These are phyloP conservation scores for Xylariaceae sp. DNA, from an alignment of 2,329 filamentous ascomycete species.

Conservation along the genomic window DNA sequence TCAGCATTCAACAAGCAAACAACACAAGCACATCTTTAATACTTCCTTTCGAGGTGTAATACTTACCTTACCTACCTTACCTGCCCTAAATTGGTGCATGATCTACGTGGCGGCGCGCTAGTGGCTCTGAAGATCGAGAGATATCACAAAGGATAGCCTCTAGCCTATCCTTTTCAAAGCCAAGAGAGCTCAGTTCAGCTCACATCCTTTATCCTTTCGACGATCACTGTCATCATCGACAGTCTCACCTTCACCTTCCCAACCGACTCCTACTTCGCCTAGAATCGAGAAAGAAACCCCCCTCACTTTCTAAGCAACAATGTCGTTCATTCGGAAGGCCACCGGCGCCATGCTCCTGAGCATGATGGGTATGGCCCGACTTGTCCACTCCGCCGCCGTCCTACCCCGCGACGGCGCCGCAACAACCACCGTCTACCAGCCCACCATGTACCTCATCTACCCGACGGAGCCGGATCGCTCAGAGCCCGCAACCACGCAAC, in stretches of 20 bases:
- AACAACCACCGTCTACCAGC: slow-evolving; percentile 14
- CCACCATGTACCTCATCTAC: slow-evolving; percentile 26
- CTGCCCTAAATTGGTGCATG: no score
- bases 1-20: no score
- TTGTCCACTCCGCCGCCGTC: neutral
- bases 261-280: neutral
- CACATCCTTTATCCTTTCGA: no score
- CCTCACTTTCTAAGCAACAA: neutral
- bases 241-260: neutral
- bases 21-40: no score
- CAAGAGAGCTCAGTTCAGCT: no score
- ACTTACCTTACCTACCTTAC: no score
- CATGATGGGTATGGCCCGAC: slow-evolving; percentile 1
- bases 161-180: no score
- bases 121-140: no score
- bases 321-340: slow-evolving; percentile 6
- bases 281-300: neutral
- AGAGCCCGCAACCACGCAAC: slow-evolving; percentile 9
- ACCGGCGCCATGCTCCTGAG: neutral
- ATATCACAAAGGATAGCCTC: no score
- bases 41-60: no score
- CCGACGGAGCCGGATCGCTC: slow-evolving; percentile 15
- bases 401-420: neutral
- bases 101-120: no score
- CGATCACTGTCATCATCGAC: neutral